phyloP scores from a whole-genome alignment of 805 yeast species.

The Kodamaea hsintzibuensis region DNA sequence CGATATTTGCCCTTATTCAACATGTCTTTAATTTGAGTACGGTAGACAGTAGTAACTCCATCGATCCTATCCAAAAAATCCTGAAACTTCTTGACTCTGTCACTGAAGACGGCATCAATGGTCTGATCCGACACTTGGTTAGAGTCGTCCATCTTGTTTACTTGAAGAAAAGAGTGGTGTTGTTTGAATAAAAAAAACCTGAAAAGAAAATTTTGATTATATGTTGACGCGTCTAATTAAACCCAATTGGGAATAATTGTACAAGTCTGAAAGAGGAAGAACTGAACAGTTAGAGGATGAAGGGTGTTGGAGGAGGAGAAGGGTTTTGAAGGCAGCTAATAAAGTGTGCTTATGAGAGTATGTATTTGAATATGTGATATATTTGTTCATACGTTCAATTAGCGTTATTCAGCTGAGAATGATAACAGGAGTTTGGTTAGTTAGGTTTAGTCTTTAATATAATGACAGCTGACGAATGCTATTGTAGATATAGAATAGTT shows the following conservation, averaged over 20 bases:
- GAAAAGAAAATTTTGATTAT: conserved; percentile 1
- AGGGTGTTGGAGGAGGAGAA: not conserved
- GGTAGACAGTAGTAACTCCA: conserved; percentile 60
- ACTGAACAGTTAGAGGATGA: too few species aligned
- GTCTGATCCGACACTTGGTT: conserved; percentile 28
- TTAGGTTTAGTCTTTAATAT: too few species aligned
- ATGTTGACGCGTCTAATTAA: conserved; percentile 7
- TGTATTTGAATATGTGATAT: too few species aligned
- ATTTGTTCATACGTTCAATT: too few species aligned
- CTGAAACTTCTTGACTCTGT: conserved; percentile 83
- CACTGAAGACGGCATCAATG: conserved; percentile 59
- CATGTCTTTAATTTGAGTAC: conserved; percentile 71
- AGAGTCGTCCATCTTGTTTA: conserved; percentile 22
- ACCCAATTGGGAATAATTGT: conserved; percentile 2
- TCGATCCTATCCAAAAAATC: conserved; percentile 69
- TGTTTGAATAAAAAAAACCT: conserved; percentile 3
- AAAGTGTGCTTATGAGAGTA: too few species aligned
- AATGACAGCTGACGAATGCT: too few species aligned
- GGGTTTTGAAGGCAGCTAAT: too few species aligned
- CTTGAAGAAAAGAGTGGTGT: not conserved
- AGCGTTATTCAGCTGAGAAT: too few species aligned
- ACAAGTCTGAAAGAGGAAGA: not conserved
- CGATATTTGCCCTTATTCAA: conserved; percentile 66
- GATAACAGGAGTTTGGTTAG: too few species aligned
- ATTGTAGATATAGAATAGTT: too few species aligned